phyloP scores from a whole-genome alignment of 345 rosid species.

The Rubroshorea leprosula region DNA sequence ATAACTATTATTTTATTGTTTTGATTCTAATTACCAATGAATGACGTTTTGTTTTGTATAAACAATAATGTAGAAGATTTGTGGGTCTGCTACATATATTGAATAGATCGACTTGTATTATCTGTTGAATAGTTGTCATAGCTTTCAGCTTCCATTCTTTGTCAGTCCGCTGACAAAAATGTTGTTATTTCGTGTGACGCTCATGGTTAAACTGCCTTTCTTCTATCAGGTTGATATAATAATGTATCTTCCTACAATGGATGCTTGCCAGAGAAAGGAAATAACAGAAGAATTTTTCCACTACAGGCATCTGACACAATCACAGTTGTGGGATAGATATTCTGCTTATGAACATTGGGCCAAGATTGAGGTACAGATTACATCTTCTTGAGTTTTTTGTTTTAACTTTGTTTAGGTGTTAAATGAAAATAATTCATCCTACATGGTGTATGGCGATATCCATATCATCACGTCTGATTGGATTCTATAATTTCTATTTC shows the following conservation, averaged over 20 bases:
- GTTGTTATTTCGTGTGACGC: background rate
- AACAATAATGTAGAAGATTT: no score
- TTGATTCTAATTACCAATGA: no score
- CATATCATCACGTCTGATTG: background rate
- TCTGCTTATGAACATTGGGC: constrained; percentile 97
- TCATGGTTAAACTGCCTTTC: constrained; percentile 1
- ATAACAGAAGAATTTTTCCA: constrained; percentile 92
- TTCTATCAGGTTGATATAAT: constrained; percentile 81
- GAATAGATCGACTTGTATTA: no score
- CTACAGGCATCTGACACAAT: constrained; percentile 68
- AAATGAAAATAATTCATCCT: background rate
- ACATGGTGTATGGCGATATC: background rate
- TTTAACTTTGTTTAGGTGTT: background rate
- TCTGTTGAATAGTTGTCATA: background rate
- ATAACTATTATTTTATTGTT: no score
- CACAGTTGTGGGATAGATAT: constrained; percentile 65
- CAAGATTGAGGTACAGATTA: constrained; percentile 70
- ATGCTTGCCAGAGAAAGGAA: constrained; percentile 90
- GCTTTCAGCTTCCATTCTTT: background rate
- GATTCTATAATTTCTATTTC: no score
- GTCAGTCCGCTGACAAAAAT: background rate
- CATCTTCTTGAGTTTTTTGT: constrained; percentile 15
- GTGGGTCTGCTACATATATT: no score
- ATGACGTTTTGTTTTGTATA: no score
- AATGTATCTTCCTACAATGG: constrained; percentile 94